Evolutionary conservation across 176 grass and related monocot species (phyloP), one percentile per base, ranked within the genome.

Genomic region (Eragrostis curvula): DNA sequence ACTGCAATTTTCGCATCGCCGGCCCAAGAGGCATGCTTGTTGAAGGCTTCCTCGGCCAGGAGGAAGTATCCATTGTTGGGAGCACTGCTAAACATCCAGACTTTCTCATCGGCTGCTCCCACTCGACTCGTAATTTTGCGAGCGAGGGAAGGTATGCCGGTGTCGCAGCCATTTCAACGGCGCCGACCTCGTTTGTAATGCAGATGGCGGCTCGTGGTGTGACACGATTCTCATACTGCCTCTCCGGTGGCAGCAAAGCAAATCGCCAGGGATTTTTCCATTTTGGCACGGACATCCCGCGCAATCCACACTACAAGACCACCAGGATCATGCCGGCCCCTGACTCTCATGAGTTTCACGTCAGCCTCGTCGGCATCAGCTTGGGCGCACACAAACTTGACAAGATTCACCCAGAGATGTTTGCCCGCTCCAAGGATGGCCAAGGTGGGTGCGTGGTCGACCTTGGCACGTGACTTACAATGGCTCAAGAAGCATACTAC

Each of bases 311-410:
- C 3, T 41, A 58, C 51, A 18, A 11, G 12, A 75, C 18, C 20
- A 59, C 73, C 5, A 43, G n/a, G 17, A 24, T 75, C 32, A 10
- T 75, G 3, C 52, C 73, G 0, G 36, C 52, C 10, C 2, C 39
- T 0, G 11, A 25, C 20, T 51, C 29, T 18, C 5, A 23, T 2
- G 73, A 59, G 1, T 40, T n/a, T 32, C 16, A 75, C 7, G 52
- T 75, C 11, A 43, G 73, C 36, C 52, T 75, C 6, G 73, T 43
- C 2, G 52, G 52, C 7, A 13, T 75, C 73, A 75, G 73, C 73
- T 2, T 75, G 9, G 73, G 39, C 36, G 32, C 11, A 3, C 32
- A 21, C 12, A 58, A 36, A 18, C 52, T 75, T 0, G 13, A 18
- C 6, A 20, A 20, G 53, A 8, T 75, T 23, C 20, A 12, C 6